Evolutionary conservation across 177 flowering plant genomes (phyloP), one percentile per base, ranked within the genome.

Genomic region (Tripterygium wilfordii): DNA sequence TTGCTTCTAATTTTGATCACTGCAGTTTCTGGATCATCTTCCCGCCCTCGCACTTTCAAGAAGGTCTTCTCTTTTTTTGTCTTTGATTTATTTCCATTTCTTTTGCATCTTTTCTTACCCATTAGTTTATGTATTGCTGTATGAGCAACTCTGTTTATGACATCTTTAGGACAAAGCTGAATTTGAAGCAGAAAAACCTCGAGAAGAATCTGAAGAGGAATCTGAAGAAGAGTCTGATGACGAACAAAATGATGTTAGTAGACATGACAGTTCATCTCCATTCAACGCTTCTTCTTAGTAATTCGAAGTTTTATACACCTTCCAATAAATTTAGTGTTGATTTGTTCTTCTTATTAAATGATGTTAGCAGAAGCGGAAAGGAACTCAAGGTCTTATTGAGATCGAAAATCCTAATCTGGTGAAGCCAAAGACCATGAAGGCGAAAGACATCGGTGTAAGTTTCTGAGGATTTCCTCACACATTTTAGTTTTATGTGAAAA

Each of bases 341-440:
- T 17, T 14, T 20, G 19, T 20, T 12, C n/a, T 19, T 33, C 17
- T 40, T 42, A n/a, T 35, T 28, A 14, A 17, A 37, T 22, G 20
- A 49, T 64, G 37, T 53, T 31, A 22, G 71, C 74, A 88, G 77
- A 83, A 77, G 65, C 61, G 54, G 57, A 89, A 86, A 53, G 97
- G 97, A 8, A 68, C 80, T 14, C 66, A 80, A 50, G 85, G 92
- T 43, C 21, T 89, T 36, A 89, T 89, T 57, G 77, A 89, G 68
- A 74, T 86, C 52, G 81, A 83, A 26, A 89, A 89, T 65, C 97
- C 97, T 40, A 89, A 86, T 64, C 37, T 82, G 63, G 95, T 64
- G 7, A 89, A 86, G 61, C 65, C 76, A 23, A 89, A 80, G 71
- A 80, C 42, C 49, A 1, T 84, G 74, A 89, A 82, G 72, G 95